Conservation (phyloP, 2,329 filamentous ascomycete species). For the Bimuria novae-zelandiae region DNA sequence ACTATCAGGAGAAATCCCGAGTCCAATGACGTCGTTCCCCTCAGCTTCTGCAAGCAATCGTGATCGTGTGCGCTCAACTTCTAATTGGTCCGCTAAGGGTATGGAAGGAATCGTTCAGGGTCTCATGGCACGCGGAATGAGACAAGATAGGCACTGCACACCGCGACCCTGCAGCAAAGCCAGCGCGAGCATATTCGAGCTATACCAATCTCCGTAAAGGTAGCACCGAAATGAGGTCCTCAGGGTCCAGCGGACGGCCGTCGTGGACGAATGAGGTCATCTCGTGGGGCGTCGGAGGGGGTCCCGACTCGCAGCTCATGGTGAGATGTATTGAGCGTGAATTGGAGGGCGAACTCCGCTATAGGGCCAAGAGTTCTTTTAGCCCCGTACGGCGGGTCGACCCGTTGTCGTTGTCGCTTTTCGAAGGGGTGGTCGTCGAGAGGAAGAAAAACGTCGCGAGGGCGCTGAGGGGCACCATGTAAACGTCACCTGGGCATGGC, state of each 20-base stretch:
- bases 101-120: not conserved
- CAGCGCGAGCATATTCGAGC: too few species aligned
- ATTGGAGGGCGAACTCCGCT: not conserved
- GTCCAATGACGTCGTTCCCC: slow-evolving; percentile 12
- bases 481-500: not conserved
- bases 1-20: slow-evolving; percentile 1
- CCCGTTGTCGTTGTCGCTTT: slow-evolving; percentile 1
- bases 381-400: slow-evolving; percentile 5
- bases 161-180: slow-evolving; percentile 18
- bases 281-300: not conserved
- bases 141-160: slow-evolving; percentile 24
- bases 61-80: slow-evolving; percentile 13
- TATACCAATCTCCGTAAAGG: too few species aligned
- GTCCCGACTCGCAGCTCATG: not conserved
- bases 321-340: not conserved
- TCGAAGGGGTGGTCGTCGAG: not conserved
- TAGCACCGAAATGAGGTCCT: too few species aligned
- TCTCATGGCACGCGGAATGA: slow-evolving; percentile 7
- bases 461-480: not conserved
- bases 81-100: slow-evolving; percentile 8
- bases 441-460: not conserved
- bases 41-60: slow-evolving; percentile 21
- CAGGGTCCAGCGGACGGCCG: slow-evolving; percentile 11
- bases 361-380: not conserved
- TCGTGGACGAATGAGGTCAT: slow-evolving; percentile 7